Evolutionary conservation across 768 basidiomycete genomes (phyloP).

Genomic region (Hysterangium stoloniferum): DNA sequence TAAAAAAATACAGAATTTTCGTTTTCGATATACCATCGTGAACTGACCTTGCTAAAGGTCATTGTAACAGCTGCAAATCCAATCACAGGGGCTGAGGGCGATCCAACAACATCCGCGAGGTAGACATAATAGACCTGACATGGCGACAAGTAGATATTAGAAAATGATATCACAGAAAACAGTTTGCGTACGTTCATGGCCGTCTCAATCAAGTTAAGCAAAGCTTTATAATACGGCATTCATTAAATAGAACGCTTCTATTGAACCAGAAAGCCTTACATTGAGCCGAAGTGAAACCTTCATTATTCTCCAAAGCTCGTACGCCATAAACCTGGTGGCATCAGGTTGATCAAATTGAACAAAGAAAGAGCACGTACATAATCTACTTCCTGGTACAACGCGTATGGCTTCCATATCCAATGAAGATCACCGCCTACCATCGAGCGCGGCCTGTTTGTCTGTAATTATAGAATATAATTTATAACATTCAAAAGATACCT

Average conservation of each 20-base stretch:
- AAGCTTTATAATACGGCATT: constrained; percentile 40
- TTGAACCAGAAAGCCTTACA: constrained; percentile 34
- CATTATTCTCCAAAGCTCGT: constrained; percentile 49
- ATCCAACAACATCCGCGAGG: constrained; percentile 50
- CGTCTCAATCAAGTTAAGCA: constrained; percentile 75
- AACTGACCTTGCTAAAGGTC: constrained; percentile 59
- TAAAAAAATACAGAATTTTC: background rate
- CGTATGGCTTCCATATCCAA: constrained; percentile 88
- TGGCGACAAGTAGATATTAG: background rate
- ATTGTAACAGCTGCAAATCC: constrained; percentile 68
- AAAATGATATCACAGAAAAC: background rate
- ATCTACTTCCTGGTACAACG: constrained; percentile 62
- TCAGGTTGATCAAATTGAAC: background rate
- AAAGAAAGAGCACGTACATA: too few relatives aligned
- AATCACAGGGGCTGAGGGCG: constrained; percentile 62
- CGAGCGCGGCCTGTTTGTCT: constrained; percentile 58
- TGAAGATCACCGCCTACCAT: constrained; percentile 84
- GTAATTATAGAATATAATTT: background rate
- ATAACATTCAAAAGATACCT: constrained; percentile 34
- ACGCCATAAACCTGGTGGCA: constrained; percentile 60
- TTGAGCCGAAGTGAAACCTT: constrained; percentile 85
- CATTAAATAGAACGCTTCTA: background rate
- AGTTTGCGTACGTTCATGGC: constrained; percentile 39
- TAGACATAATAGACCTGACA: constrained; percentile 55
- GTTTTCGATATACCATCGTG: background rate